phyloP scores from a whole-genome alignment of 345 rosid genomes.

The Hypericum perforatum region DNA sequence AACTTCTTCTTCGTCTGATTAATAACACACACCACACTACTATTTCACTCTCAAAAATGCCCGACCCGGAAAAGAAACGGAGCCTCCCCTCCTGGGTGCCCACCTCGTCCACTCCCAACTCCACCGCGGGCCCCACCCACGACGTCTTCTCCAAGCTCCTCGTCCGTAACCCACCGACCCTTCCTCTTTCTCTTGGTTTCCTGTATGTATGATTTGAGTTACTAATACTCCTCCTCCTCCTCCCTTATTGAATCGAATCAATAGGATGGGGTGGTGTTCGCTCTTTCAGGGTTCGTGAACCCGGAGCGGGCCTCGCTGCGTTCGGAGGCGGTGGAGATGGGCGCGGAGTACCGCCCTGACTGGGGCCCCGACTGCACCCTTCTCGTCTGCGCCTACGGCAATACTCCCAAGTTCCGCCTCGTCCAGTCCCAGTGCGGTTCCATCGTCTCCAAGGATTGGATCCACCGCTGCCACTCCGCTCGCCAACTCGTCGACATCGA shows the following conservation, averaged over 20 bases:
- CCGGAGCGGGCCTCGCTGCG: slow-evolving; percentile 74
- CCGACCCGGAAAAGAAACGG: neutral
- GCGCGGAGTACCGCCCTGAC: slow-evolving; percentile 66
- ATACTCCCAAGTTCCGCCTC: slow-evolving; percentile 88
- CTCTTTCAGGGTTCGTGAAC: slow-evolving; percentile 75
- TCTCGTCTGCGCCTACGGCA: slow-evolving; percentile 73
- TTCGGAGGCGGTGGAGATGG: slow-evolving; percentile 79
- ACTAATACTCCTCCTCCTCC: neutral
- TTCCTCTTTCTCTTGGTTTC: neutral
- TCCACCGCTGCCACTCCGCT: no score
- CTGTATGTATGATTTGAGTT: no score
- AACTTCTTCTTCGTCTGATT: no score
- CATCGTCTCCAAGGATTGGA: slow-evolving; percentile 60
- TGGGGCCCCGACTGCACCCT: slow-evolving; percentile 79
- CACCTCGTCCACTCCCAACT: neutral
- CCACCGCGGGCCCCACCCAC: neutral
- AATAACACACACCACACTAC: no score
- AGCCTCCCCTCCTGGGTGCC: slow-evolving; percentile 1
- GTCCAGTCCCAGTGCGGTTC: slow-evolving; percentile 68
- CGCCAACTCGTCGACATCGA: neutral
- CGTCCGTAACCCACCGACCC: neutral
- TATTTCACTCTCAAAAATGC: no score
- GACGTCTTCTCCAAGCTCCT: slow-evolving; percentile 3
- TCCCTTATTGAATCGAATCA: neutral
- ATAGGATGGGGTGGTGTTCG: slow-evolving; percentile 89